These are phyloP conservation scores for Esteya vermicola DNA, from an alignment of 2,329 filamentous ascomycete genomes.

Conservation along the genomic window DNA sequence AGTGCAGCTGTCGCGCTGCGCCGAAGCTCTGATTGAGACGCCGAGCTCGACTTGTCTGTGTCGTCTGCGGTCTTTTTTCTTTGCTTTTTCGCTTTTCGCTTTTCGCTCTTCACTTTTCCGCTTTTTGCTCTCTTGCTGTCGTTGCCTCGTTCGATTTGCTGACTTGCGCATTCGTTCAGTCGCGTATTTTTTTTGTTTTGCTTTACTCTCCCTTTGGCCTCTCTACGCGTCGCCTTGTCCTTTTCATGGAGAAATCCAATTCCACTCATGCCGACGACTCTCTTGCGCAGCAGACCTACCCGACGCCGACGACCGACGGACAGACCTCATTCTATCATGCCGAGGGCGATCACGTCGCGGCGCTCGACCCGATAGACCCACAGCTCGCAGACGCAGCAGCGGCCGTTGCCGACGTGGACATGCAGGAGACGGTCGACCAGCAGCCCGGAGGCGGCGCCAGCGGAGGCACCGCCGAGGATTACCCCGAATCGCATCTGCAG, in stretches of 20 bases:
- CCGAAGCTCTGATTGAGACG: too few species aligned
- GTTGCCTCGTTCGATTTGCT: too few species aligned
- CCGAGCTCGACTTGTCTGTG: too few species aligned
- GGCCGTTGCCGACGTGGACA: conserved; percentile 11
- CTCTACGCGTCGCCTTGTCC: not conserved
- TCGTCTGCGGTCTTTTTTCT: too few species aligned
- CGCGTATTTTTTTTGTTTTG: too few species aligned
- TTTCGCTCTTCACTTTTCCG: too few species aligned
- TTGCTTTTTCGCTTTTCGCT: too few species aligned
- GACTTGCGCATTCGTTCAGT: not conserved
- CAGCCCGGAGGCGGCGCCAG: not conserved
- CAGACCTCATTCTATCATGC: conserved; percentile 28
- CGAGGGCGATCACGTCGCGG: conserved; percentile 3
- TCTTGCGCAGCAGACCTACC: conserved; percentile 26
- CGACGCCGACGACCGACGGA: conserved; percentile 29
- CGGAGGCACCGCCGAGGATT: conserved; percentile 3
- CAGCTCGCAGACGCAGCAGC: too few species aligned
- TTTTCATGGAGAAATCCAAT: conserved; percentile 18
- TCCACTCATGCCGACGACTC: conserved; percentile 21
- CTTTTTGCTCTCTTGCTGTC: too few species aligned
- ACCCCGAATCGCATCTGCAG: conserved; percentile 10
- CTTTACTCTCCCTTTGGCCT: not conserved
- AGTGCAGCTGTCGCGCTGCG: too few species aligned
- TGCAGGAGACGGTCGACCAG: conserved; percentile 7
- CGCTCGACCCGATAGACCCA: conserved; percentile 16